Percentiles rank a stretch among this genome's conserved stretches.
Evolutionary conservation across 2,329 filamentous ascomycete genomes (phyloP).

Genomic region (Cytospora piceae): DNA sequence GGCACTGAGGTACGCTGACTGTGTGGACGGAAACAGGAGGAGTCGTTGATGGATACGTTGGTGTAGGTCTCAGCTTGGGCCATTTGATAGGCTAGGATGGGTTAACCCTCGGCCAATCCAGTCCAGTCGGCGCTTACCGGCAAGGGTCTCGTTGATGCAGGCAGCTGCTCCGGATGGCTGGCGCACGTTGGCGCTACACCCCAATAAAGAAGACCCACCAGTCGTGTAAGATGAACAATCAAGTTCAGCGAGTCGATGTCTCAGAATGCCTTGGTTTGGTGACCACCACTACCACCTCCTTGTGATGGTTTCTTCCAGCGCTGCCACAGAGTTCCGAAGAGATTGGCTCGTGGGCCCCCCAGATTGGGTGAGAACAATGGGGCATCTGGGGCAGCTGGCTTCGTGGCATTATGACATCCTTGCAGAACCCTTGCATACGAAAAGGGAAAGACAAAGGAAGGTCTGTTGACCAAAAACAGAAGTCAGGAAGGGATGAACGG

Average conservation of each 20-base stretch:
- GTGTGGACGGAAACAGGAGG: constrained; percentile 35
- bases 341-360: constrained; percentile 48
- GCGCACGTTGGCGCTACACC: constrained; percentile 51
- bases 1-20: constrained; percentile 26
- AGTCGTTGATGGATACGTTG: constrained; percentile 37
- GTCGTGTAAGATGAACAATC: constrained; percentile 47
- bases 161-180: constrained; percentile 45
- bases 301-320: constrained; percentile 34
- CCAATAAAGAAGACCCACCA: constrained; percentile 45
- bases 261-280: constrained; percentile 49
- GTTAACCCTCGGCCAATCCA: constrained; percentile 48
- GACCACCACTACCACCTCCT: constrained; percentile 31
- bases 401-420: constrained; percentile 23
- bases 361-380: constrained; percentile 40
- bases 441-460: constrained; percentile 3
- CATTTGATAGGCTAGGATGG: constrained; percentile 49
- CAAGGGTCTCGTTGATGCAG: constrained; percentile 42
- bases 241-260: constrained; percentile 51
- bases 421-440: background rate
- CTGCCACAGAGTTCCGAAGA: constrained; percentile 45
- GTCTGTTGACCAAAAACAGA: constrained; percentile 19
- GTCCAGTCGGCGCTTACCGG: constrained; percentile 55
- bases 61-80: constrained; percentile 38
- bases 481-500: constrained; percentile 19
- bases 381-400: constrained; percentile 24